A percentile compares a stretch with the other conserved stretches of the same genome.
These are phyloP conservation scores for Candida boleticola DNA, from an alignment of 805 yeast species.

Conservation along the genomic window DNA sequence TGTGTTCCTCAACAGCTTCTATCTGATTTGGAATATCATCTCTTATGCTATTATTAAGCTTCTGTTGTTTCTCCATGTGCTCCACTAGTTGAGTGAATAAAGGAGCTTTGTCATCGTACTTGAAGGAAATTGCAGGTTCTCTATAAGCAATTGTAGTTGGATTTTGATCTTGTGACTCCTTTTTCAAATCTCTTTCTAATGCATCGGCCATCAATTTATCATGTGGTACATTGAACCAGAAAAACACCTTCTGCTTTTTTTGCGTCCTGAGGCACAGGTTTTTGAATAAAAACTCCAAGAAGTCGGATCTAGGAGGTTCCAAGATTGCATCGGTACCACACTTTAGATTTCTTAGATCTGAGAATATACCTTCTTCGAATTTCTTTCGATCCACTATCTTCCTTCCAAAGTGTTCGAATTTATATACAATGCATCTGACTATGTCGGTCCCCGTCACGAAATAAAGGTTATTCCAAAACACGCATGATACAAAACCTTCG, in stretches of 20 bases:
- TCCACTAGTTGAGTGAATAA: conserved; percentile 55
- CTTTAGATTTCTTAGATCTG: conserved; percentile 83
- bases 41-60: background rate
- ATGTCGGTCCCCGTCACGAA: conserved; percentile 96
- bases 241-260: conserved; percentile 94
- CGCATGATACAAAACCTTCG: conserved; percentile 90
- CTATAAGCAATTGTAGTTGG: conserved; percentile 70
- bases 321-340: conserved; percentile 83
- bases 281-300: conserved; percentile 78
- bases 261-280: conserved; percentile 90
- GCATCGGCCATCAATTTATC: conserved; percentile 92
- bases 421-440: conserved; percentile 84
- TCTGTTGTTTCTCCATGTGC: conserved; percentile 35
- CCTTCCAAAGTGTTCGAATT: conserved; percentile 88
- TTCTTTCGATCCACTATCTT: conserved; percentile 82
- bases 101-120: conserved; percentile 53
- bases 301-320: conserved; percentile 83
- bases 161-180: conserved; percentile 58
- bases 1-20: background rate
- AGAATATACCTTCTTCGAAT: conserved; percentile 94
- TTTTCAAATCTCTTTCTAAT: conserved; percentile 84
- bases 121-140: conserved; percentile 81
- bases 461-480: conserved; percentile 85
- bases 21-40: background rate
- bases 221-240: conserved; percentile 95